These are phyloP conservation scores for Aspergillus sp. DNA, from an alignment of 2,329 filamentous ascomycete genomes.

Conservation along the genomic window DNA sequence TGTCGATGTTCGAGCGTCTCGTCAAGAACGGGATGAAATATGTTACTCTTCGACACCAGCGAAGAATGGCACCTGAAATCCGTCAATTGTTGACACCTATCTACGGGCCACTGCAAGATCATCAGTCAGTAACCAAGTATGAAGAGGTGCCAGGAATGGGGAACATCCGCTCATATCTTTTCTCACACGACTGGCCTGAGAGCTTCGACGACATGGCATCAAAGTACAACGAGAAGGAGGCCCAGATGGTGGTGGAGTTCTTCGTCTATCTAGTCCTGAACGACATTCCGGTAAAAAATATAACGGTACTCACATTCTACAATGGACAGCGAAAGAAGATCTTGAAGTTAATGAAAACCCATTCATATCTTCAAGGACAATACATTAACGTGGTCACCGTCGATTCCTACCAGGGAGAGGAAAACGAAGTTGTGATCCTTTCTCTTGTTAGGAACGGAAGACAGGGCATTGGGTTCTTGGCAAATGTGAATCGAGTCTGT, in stretches of 20 bases:
- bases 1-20: conserved; percentile 79
- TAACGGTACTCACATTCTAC: conserved; percentile 86
- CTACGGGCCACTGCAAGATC: conserved; percentile 60
- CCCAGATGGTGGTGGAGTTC: conserved; percentile 72
- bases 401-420: conserved; percentile 87
- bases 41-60: conserved; percentile 65
- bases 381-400: conserved; percentile 71
- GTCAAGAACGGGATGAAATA: conserved; percentile 66
- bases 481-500: conserved; percentile 62
- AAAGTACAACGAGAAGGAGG: conserved; percentile 69
- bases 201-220: conserved; percentile 62
- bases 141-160: conserved; percentile 64
- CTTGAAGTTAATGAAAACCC: conserved; percentile 44
- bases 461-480: conserved; percentile 69
- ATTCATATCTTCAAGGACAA: conserved; percentile 45
- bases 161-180: conserved; percentile 59
- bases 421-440: conserved; percentile 79
- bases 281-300: conserved; percentile 57
- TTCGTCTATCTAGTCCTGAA: conserved; percentile 71
- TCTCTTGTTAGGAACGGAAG: conserved; percentile 74
- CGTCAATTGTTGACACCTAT: conserved; percentile 61
- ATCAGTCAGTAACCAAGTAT: conserved; percentile 55
- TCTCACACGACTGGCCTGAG: conserved; percentile 66
- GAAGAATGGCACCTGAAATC: conserved; percentile 71
- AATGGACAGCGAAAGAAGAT: conserved; percentile 75